A percentile compares a stretch with the other conserved stretches of the same genome.
phyloP scores from a whole-genome alignment of 2,329 filamentous ascomycete species.

The Phyllosticta capitalensis region DNA sequence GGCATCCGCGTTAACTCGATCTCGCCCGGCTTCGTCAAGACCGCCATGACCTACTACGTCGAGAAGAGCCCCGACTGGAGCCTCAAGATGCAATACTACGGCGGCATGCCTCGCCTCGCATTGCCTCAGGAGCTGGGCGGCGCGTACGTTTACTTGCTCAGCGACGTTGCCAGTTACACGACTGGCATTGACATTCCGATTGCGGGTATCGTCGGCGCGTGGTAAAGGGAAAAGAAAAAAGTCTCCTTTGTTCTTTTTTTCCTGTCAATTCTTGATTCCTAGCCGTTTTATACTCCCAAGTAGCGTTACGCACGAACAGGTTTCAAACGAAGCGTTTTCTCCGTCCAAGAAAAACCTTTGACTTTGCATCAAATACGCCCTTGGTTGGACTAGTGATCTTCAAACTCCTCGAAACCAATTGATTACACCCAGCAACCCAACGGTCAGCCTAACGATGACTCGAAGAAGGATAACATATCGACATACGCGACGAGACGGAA shows the following conservation, averaged over 20 bases:
- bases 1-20: constrained; percentile 26
- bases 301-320: not conserved
- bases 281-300: not conserved
- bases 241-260: not conserved
- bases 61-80: constrained; percentile 42
- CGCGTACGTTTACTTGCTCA: constrained; percentile 40
- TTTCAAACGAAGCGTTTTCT: not conserved
- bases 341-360: not conserved
- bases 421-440: too few species aligned
- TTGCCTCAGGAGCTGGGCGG: constrained; percentile 43
- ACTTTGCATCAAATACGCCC: not conserved
- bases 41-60: constrained; percentile 41
- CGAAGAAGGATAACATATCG: too few species aligned
- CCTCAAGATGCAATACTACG: constrained; percentile 45
- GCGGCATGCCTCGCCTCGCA: constrained; percentile 43
- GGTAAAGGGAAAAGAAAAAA: constrained; percentile 16
- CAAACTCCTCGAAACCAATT: too few species aligned
- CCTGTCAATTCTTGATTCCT: not conserved
- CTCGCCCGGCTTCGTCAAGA: constrained; percentile 24
- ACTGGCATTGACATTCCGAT: constrained; percentile 42
- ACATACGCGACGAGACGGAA: too few species aligned
- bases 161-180: constrained; percentile 39
- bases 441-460: too few species aligned
- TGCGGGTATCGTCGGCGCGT: constrained; percentile 39
- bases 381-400: not conserved